Evolutionary conservation across 345 rosid species (phyloP).

Genomic region (Physaria fendleri): DNA sequence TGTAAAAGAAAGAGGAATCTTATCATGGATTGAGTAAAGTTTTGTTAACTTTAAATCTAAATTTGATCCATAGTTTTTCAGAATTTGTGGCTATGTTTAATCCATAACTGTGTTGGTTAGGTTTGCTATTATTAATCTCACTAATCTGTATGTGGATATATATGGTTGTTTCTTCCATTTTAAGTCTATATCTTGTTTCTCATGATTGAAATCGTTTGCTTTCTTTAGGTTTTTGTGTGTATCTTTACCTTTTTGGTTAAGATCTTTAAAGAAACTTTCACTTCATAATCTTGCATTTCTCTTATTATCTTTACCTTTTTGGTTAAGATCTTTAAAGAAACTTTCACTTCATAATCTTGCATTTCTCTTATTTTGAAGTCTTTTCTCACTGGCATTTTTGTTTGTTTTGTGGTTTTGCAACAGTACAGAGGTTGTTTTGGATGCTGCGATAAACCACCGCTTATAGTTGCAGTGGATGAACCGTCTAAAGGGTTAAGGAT

Average conservation of each 20-base stretch:
- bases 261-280: neutral
- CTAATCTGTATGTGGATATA: neutral
- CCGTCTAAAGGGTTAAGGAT: conserved; percentile 48
- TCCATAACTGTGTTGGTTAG: neutral
- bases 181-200: conserved; percentile 4
- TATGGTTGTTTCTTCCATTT: conserved; percentile 22
- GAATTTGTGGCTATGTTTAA: too few species aligned
- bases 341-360: neutral
- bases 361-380: neutral
- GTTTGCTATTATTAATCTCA: neutral
- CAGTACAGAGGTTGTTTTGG: conserved; percentile 97
- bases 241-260: neutral
- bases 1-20: neutral
- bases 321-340: neutral
- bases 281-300: neutral
- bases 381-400: conserved; percentile 30
- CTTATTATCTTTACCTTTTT: neutral
- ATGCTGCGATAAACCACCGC: conserved; percentile 50
- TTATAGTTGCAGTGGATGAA: conserved; percentile 39
- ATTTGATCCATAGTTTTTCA: neutral
- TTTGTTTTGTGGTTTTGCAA: conserved; percentile 49
- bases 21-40: neutral
- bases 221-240: neutral
- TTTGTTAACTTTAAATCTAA: neutral
- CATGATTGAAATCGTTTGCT: neutral